Base-by-base conservation (phyloP, 345 rosid species). In the Capsella bursapastoris region DNA sequence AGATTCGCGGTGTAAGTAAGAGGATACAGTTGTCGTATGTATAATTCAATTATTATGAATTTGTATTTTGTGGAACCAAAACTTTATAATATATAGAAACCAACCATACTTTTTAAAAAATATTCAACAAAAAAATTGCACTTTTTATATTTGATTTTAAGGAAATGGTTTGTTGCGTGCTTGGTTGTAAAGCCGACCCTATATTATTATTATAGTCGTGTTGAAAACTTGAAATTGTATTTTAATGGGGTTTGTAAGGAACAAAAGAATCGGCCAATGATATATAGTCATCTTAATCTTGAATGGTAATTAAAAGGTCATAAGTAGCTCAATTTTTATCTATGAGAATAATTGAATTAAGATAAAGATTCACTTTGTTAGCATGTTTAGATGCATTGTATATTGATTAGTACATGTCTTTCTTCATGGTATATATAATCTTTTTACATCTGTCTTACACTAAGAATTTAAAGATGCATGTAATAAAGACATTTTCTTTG, bases 1-100 rank as follows among this genome's bases (percentile, higher is more conserved):
- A 83, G 86, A 86, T 83, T 82, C 83, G 78, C 82, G 81, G 84
- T 48, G 64, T 8, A 14, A 63, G 57, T 74, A 67, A 44, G 55
- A 67, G 41, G 40, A 67, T 70, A 81, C 86, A 77, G 87, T 83
- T 86, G 91, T 83, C 68, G 9, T 45, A 13, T 45, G 9, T 45
- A 49, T 8, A 9, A 9, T 40, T 76, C 86, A 82, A 68, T 83
- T 76, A 76, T 83, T 65, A 31, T 78, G 69, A 77, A 22, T 72
- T 45, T 80, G 83, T 74, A 73, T 15, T 8, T 22, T 34, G 0
- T 45, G 7, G 51, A 69, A 68, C 70, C 34, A 68, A 41, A 51
- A 68, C 79, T 44, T 56, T 59, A 44, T 44, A 34, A 47, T 34
- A 34, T 34, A 34, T 76, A 31, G 35, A 60, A 43, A 60, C 45